These are phyloP conservation scores for Areca catechu DNA, from an alignment of 176 grass and related monocot genomes.

Conservation along the genomic window DNA sequence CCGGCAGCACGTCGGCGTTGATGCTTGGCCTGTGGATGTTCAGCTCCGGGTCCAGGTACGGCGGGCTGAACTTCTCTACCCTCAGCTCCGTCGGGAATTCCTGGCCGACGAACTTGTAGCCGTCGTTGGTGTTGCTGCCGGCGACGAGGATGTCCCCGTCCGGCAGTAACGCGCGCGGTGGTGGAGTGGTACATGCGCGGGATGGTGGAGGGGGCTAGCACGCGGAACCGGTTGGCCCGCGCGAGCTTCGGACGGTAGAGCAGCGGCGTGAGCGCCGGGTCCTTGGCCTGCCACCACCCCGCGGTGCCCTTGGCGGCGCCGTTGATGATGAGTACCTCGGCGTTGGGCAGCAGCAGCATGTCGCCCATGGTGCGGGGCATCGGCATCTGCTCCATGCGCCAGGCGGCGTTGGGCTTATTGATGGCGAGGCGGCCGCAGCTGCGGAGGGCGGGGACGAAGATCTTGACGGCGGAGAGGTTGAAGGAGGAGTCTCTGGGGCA, in stretches of 20 bases:
- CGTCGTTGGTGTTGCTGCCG: constrained; percentile 70
- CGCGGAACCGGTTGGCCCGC: constrained; percentile 31
- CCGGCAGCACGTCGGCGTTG: constrained; percentile 14
- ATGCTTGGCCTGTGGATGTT: constrained; percentile 24
- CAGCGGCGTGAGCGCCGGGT: constrained; percentile 41
- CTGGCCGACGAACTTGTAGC: constrained; percentile 55
- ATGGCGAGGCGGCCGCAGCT: constrained; percentile 64
- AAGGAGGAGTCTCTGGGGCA: constrained; percentile 44
- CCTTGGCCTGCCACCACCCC: constrained; percentile 33
- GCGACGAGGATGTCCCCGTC: constrained; percentile 70
- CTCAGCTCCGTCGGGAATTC: constrained; percentile 75
- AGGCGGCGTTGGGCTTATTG: constrained; percentile 21
- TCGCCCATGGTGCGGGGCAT: constrained; percentile 67
- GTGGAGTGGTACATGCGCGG: constrained; percentile 78
- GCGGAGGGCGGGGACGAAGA: constrained; percentile 27
- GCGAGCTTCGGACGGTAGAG: constrained; percentile 41
- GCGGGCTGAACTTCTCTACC: constrained; percentile 62
- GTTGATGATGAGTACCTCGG: constrained; percentile 62
- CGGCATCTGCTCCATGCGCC: constrained; percentile 65
- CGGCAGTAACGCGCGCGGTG: constrained; percentile 75
- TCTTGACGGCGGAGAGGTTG: constrained; percentile 32
- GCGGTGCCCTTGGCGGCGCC: constrained; percentile 57
- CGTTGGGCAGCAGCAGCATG: constrained; percentile 76
- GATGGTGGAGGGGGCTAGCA: constrained; percentile 31
- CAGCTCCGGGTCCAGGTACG: constrained; percentile 37